These are phyloP conservation scores for Nicotiana sylvestris DNA, from an alignment of 257 asterid genomes.

Conservation along the genomic window DNA sequence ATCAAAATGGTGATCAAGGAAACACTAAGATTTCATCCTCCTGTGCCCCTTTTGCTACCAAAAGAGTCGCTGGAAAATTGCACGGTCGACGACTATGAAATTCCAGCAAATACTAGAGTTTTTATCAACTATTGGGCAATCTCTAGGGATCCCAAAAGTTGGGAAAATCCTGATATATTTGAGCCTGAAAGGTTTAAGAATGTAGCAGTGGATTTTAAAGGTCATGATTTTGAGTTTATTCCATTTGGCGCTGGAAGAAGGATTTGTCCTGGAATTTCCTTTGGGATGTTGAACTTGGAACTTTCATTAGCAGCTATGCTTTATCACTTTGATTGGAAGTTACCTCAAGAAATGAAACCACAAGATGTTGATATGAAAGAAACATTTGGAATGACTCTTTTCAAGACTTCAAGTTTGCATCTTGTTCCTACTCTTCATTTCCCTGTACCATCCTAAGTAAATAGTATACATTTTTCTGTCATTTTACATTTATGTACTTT, in stretches of 20 bases:
- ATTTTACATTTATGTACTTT: neutral
- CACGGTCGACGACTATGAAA: conserved; percentile 5
- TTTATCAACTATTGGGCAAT: conserved; percentile 24
- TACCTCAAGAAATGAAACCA: conserved; percentile 13
- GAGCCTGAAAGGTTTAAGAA: conserved; percentile 23
- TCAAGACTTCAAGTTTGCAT: conserved; percentile 17
- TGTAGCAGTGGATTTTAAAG: neutral
- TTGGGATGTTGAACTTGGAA: conserved; percentile 19
- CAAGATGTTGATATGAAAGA: conserved; percentile 29
- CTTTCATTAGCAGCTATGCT: conserved; percentile 18
- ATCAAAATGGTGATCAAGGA: conserved; percentile 27
- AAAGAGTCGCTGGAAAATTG: conserved; percentile 7
- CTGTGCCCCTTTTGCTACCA: conserved; percentile 22
- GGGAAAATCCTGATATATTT: conserved; percentile 21
- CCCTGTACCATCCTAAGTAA: neutral
- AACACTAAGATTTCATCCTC: conserved; percentile 24
- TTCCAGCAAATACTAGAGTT: conserved; percentile 16
- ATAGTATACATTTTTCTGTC: too few relatives aligned
- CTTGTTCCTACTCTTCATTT: conserved; percentile 15
- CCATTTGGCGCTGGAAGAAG: conserved; percentile 30
- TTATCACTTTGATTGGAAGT: conserved; percentile 29
- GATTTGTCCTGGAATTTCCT: conserved; percentile 22
- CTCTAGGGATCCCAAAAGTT: conserved; percentile 21
- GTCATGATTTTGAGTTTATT: conserved; percentile 18
- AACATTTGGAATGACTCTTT: conserved; percentile 15